Evolutionary conservation across 2,329 filamentous ascomycete genomes (phyloP).

Genomic region (Aspergillus sp.): DNA sequence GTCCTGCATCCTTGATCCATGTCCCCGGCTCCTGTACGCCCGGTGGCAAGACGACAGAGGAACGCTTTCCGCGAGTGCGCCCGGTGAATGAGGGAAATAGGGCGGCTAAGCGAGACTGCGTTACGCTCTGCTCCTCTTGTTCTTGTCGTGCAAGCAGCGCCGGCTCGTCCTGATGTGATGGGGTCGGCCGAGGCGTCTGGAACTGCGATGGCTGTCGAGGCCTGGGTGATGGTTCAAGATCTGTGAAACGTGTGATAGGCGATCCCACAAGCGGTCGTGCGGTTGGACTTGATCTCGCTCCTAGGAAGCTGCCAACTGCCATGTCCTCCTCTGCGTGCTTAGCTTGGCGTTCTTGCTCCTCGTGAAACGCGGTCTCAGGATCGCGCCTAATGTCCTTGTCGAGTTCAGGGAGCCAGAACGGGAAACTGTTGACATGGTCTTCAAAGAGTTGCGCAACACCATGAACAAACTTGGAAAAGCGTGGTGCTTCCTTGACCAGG

Average conservation of each 20-base stretch:
- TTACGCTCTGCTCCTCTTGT: conserved; percentile 47
- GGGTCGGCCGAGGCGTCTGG: conserved; percentile 30
- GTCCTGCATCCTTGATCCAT: conserved; percentile 94
- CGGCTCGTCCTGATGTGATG: conserved; percentile 43
- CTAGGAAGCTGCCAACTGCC: conserved; percentile 85
- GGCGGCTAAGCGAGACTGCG: conserved; percentile 64
- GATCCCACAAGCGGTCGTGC: conserved; percentile 39
- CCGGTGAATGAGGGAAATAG: conserved; percentile 83
- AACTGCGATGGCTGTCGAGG: conserved; percentile 32
- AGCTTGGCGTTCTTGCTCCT: conserved; percentile 83
- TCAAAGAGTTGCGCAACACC: conserved; percentile 91
- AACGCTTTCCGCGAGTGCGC: conserved; percentile 63
- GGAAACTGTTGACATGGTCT: conserved; percentile 92
- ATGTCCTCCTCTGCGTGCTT: conserved; percentile 84
- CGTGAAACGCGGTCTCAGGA: conserved; percentile 85
- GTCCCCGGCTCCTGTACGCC: conserved; percentile 83
- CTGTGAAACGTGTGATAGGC: conserved; percentile 34
- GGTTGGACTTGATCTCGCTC: conserved; percentile 49
- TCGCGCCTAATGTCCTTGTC: conserved; percentile 94
- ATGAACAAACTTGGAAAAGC: conserved; percentile 97
- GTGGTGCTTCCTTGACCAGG: conserved; percentile 83
- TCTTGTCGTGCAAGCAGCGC: conserved; percentile 24
- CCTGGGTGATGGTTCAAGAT: conserved; percentile 30
- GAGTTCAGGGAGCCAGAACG: conserved; percentile 92
- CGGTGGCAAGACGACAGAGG: conserved; percentile 69